Percentiles rank a stretch among this genome's conserved stretches.
Evolutionary conservation across 805 yeast species (phyloP).

Genomic region (Nakazawaea wyomingensis): DNA sequence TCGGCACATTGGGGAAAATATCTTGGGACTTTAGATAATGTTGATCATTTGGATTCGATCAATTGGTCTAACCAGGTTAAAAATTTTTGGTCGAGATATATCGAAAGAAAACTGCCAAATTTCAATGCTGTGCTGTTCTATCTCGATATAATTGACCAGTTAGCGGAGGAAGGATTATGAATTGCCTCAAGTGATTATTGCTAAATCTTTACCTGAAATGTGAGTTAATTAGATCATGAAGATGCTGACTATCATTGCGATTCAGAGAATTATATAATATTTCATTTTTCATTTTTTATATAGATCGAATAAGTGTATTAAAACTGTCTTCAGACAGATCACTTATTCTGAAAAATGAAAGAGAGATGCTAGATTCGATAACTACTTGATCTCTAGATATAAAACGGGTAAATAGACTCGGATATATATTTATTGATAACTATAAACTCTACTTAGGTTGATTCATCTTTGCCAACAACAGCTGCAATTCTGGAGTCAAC

Average conservation of each 20-base stretch:
- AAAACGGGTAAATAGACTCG: too few species aligned
- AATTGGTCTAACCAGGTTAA: constrained; percentile 68
- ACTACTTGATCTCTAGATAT: too few species aligned
- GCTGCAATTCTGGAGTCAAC: constrained; percentile 12
- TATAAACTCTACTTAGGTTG: constrained; percentile 1
- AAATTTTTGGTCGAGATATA: constrained; percentile 27
- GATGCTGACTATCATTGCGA: too few species aligned
- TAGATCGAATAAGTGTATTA: too few species aligned
- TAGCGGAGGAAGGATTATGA: constrained; percentile 50
- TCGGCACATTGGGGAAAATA: constrained; percentile 84
- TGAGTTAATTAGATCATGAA: background rate
- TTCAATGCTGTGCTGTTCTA: constrained; percentile 70
- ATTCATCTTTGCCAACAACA: constrained; percentile 11
- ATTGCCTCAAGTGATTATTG: too few species aligned
- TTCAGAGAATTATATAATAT: too few species aligned
- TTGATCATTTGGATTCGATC: constrained; percentile 82
- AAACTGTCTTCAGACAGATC: too few species aligned
- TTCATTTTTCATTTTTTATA: too few species aligned
- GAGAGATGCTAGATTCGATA: too few species aligned
- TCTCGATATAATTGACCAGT: constrained; percentile 57
- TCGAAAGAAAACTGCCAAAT: constrained; percentile 29
- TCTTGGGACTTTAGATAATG: constrained; percentile 69
- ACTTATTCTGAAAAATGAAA: too few species aligned
- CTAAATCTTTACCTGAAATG: background rate
- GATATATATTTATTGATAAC: too few species aligned